Base-by-base conservation (phyloP, 768 basidiomycete genomes). In the Trichaptum fuscoviolaceum region DNA sequence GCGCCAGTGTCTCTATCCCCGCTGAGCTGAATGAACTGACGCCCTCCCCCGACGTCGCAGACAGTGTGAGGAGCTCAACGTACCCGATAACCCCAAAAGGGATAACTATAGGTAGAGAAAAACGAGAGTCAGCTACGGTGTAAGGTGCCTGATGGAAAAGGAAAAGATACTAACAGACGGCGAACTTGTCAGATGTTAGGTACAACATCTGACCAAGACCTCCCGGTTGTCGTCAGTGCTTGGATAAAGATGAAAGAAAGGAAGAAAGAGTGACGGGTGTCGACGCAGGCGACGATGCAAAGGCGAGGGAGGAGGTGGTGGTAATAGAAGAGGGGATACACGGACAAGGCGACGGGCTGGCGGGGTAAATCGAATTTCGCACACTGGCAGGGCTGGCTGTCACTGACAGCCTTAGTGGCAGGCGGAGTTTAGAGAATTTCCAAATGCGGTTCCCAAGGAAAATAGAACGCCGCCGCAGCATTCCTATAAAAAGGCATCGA, bases 41-140 rank as follows among this genome's bases (percentile, higher is more conserved):
- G 2, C 42, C 15, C 20, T 12, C 42, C 42, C 26, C 9, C 17
- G 17, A 63, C 26, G 34, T 25, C 58, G 64, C 8, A 2, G 6
- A 24, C 20, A 35, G 34, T 9, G 24, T 26, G 24, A 58, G 42
- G 35, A 23, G 24, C 25, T 61, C 30, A 17, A 76, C 85, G 68
- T 69, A 92, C 91, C 91, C 93, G 75, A 93, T 93, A 74, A 93
- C 85, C 69, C 92, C 91, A 74, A 93, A 91, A n/a, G 92, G 92
- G 66, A 93, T 84, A 77, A 97, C 94, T 96, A 72, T 64, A 27
- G 67, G 60, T 20, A 68, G 67, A 64, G 66, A 64, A n/a, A 52
- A 52, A 64, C 62, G 34, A 64, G 63, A 63, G 64, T 42, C 67
- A 57, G 34, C 27, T 62, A 35, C 64, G 64, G 58, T 23, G 65